Conservation (phyloP, 257 asterid species). For the Fraxinus cuspidata region DNA sequence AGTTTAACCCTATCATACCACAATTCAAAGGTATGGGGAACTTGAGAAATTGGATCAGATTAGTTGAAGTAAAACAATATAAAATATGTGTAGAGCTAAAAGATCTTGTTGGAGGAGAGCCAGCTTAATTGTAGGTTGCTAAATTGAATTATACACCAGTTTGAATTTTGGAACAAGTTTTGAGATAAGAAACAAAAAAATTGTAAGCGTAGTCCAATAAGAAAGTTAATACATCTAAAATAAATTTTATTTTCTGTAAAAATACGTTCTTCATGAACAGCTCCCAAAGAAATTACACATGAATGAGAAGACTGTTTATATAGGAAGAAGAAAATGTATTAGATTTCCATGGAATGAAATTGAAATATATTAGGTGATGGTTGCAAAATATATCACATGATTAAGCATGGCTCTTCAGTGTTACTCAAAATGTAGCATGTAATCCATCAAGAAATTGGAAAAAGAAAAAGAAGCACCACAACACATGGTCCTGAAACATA, state of each 20-base stretch:
- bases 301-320: not conserved
- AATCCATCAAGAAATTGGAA: conserved; percentile 1
- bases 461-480: conserved; percentile 19
- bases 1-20: not conserved
- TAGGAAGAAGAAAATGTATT: not conserved
- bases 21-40: not conserved
- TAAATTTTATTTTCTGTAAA: too few relatives aligned
- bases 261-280: not conserved
- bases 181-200: not conserved
- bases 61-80: not conserved
- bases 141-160: not conserved
- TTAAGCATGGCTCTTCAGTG: not conserved
- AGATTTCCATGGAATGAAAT: not conserved
- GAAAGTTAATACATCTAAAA: not conserved
- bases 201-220: not conserved
- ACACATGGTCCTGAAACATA: not conserved
- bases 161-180: not conserved
- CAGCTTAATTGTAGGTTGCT: not conserved
- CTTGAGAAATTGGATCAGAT: not conserved
- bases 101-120: too few relatives aligned
- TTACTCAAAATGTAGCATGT: not conserved
- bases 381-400: conserved; percentile 9
- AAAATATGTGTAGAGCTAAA: too few relatives aligned
- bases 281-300: not conserved
- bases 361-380: not conserved